These are phyloP conservation scores for Candida berthetii DNA, from an alignment of 805 yeast genomes.

Conservation along the genomic window DNA sequence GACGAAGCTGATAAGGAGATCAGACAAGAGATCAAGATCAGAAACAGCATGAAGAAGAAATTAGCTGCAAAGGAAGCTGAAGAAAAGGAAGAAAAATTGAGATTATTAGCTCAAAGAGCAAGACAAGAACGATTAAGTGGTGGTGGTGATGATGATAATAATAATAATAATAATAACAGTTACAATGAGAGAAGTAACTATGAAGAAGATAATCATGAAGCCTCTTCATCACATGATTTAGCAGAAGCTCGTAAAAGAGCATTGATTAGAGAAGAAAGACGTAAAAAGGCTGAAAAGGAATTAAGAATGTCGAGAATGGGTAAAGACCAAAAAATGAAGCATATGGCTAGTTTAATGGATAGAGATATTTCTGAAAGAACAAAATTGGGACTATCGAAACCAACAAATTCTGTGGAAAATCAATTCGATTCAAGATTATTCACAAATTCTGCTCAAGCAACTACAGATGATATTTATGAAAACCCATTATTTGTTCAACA, in stretches of 20 bases:
- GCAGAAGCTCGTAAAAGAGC: constrained; percentile 27
- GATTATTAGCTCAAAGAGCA: constrained; percentile 43
- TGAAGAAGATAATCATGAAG: no score
- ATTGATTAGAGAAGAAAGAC: constrained; percentile 34
- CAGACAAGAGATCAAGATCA: constrained; percentile 44
- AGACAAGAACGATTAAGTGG: constrained; percentile 26
- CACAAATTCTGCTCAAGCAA: constrained; percentile 35
- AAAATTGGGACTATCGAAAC: constrained; percentile 41
- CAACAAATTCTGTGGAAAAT: constrained; percentile 29
- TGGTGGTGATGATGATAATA: constrained; percentile 2
- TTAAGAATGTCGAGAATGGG: constrained; percentile 36
- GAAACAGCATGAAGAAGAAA: constrained; percentile 42
- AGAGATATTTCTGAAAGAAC: constrained; percentile 53
- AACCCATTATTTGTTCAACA: constrained; percentile 52
- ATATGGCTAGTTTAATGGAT: constrained; percentile 36
- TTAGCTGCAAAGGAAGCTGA: constrained; percentile 42
- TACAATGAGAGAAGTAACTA: neutral
- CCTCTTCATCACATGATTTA: constrained; percentile 4
- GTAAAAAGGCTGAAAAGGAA: constrained; percentile 41
- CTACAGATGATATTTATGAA: constrained; percentile 48
- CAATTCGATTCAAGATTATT: constrained; percentile 57
- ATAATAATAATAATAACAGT: constrained; percentile 5
- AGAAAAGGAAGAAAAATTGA: constrained; percentile 45
- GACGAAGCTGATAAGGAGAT: constrained; percentile 61
- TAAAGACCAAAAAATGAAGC: constrained; percentile 34